A percentile compares a stretch with the other conserved stretches of the same genome.
Evolutionary conservation across 768 basidiomycete species (phyloP).

Genomic region (Pleurotus platypus): DNA sequence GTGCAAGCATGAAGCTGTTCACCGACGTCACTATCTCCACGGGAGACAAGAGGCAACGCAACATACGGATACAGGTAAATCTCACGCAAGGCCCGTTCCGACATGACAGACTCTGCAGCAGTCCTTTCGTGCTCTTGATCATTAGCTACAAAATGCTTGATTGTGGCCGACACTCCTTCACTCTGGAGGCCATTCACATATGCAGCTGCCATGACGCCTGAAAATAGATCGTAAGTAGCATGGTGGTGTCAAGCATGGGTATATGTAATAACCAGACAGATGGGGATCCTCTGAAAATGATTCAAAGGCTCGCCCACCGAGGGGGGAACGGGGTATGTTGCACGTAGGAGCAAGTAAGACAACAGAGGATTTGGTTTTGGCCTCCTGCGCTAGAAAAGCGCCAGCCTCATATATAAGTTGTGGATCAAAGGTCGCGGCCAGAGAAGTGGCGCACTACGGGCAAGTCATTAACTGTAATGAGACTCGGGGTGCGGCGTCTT

Average conservation of each 20-base stretch:
- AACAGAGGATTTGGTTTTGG: constrained; percentile 61
- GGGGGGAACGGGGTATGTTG: constrained; percentile 66
- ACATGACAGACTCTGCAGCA: constrained; percentile 59
- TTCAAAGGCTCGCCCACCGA: constrained; percentile 64
- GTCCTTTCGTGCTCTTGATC: constrained; percentile 74
- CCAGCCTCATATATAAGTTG: constrained; percentile 55
- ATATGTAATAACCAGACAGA: constrained; percentile 43
- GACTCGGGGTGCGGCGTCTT: constrained; percentile 12
- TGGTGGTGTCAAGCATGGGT: neutral
- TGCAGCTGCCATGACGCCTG: constrained; percentile 58
- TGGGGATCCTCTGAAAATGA: constrained; percentile 72
- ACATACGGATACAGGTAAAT: constrained; percentile 69
- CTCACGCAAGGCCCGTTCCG: constrained; percentile 64
- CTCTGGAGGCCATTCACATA: constrained; percentile 69
- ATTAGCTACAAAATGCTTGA: constrained; percentile 74
- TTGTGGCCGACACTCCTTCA: constrained; percentile 62
- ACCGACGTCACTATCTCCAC: neutral
- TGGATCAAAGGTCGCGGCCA: constrained; percentile 68
- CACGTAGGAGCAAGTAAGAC: constrained; percentile 70
- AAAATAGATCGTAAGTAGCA: constrained; percentile 8
- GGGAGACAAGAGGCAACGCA: neutral
- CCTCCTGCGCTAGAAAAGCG: constrained; percentile 57
- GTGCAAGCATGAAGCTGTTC: constrained; percentile 65
- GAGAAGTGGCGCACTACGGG: constrained; percentile 58
- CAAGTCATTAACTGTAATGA: neutral